These are phyloP conservation scores for Pseudogymnoascus sp. DNA, from an alignment of 2,329 filamentous ascomycete genomes.

Conservation along the genomic window DNA sequence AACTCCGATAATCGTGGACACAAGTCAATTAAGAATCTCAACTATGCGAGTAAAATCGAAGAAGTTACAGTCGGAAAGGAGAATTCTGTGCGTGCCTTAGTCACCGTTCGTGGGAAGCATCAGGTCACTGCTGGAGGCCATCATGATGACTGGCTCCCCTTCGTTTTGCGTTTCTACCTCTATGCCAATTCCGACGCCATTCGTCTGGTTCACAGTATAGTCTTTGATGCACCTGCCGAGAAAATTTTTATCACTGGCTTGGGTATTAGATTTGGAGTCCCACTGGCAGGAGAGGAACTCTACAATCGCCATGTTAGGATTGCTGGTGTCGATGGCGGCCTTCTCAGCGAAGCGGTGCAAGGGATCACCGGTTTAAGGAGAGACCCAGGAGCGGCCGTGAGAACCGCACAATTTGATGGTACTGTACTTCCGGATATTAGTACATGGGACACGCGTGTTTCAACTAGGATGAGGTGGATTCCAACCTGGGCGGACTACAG, in stretches of 20 bases:
- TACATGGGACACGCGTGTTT: conserved; percentile 40
- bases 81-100: conserved; percentile 36
- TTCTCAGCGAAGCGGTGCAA: conserved; percentile 49
- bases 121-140: conserved; percentile 25
- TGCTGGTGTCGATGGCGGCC: conserved; percentile 44
- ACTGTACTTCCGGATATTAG: conserved; percentile 34
- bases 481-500: conserved; percentile 50
- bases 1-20: conserved; percentile 31
- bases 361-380: conserved; percentile 50
- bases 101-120: conserved; percentile 30
- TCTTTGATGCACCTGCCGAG: conserved; percentile 42
- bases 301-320: conserved; percentile 52
- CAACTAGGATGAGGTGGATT: conserved; percentile 44
- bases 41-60: conserved; percentile 42
- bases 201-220: conserved; percentile 45
- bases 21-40: conserved; percentile 33
- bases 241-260: conserved; percentile 44
- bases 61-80: conserved; percentile 41
- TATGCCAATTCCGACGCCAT: conserved; percentile 49
- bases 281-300: conserved; percentile 41
- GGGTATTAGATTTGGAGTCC: conserved; percentile 47
- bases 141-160: conserved; percentile 36
- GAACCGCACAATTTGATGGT: conserved; percentile 43
- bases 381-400: conserved; percentile 43
- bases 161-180: conserved; percentile 48